Base-by-base conservation (phyloP, 371 early-diverging fungal genomes). In the Actinomucor elegans region DNA sequence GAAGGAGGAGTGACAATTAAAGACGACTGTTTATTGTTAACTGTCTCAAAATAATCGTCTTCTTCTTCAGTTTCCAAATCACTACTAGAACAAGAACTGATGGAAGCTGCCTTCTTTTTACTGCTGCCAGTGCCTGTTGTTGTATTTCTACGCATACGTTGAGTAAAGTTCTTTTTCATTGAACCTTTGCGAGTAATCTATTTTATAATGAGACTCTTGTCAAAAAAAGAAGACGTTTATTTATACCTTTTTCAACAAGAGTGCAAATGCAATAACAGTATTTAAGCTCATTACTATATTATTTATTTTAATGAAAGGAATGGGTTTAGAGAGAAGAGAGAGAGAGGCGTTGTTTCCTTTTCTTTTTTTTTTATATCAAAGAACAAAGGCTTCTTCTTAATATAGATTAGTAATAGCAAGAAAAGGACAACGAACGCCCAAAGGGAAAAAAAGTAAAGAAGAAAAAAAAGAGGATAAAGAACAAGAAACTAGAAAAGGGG, bases 161-260 rank as follows among this genome's bases (percentile, higher is more conserved):
- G 33, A 9, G 28, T 38, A 26, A 48, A 48, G 11, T 35, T 38
- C 21, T 56, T 59, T 48, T 52, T 56, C 32, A 53, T 48, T 12
- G 59, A 49, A 15, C 56, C 56, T 41, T 51, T 63, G 42, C 50
- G 55, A 33, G 57, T 57, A 41, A 56, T 59, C 60, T 63, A 52
- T 15, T 40, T 2, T 34, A 45, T n/a, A 17, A 18, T 21, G n/a
- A 33, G 24, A 36, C 6, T 18, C 20, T 40, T n/a, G n/a, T 14
- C 12, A 31, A 20, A 31, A 15, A 45, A 17, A 31, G 20, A 43
- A 15, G 31, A 31, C 21, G 11, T 33, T 33, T 14, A 12, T 41
- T 53, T 46, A 26, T 61, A 69, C 69, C 66, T 69, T 69, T 61
- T 69, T 64, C 20, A 69, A 55, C 46, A 64, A 47, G 15, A 65